Conservation (phyloP, 2,329 filamentous ascomycete species). For the Fusarium solani-melongenae region DNA sequence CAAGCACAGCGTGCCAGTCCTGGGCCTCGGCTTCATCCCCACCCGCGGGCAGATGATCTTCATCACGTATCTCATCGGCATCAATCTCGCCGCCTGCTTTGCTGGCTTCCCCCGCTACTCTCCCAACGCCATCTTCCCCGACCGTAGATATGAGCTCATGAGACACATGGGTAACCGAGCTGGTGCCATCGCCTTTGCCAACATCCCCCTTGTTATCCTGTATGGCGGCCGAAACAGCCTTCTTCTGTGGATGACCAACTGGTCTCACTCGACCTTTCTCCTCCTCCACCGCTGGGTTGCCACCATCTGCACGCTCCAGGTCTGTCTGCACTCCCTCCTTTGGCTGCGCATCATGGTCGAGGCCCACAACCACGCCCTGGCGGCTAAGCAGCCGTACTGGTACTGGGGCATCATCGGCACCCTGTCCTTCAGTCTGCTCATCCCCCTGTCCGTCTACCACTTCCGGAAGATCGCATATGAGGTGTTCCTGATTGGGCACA, state of each 20-base stretch:
- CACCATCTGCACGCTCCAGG: slow-evolving; percentile 56
- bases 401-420: slow-evolving; percentile 57
- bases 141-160: slow-evolving; percentile 42
- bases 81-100: slow-evolving; percentile 51
- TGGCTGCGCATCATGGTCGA: slow-evolving; percentile 50
- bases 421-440: slow-evolving; percentile 44
- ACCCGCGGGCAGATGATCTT: slow-evolving; percentile 58
- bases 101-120: slow-evolving; percentile 42
- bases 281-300: slow-evolving; percentile 63
- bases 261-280: slow-evolving; percentile 60
- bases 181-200: slow-evolving; percentile 54
- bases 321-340: slow-evolving; percentile 58
- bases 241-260: slow-evolving; percentile 60
- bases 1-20: slow-evolving; percentile 36
- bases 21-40: slow-evolving; percentile 47
- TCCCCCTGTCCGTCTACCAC: slow-evolving; percentile 48
- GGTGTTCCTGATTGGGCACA: slow-evolving; percentile 57
- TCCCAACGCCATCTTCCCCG: slow-evolving; percentile 46
- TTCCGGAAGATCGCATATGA: slow-evolving; percentile 55
- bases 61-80: slow-evolving; percentile 51
- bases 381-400: slow-evolving; percentile 52
- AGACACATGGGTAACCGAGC: slow-evolving; percentile 53
- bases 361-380: slow-evolving; percentile 40
- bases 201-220: slow-evolving; percentile 56
- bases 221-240: slow-evolving; percentile 60